Percentiles rank a stretch among this genome's conserved stretches.
phyloP scores from a whole-genome alignment of 306 rosid genomes.

The Sechiopsis laciniata region DNA sequence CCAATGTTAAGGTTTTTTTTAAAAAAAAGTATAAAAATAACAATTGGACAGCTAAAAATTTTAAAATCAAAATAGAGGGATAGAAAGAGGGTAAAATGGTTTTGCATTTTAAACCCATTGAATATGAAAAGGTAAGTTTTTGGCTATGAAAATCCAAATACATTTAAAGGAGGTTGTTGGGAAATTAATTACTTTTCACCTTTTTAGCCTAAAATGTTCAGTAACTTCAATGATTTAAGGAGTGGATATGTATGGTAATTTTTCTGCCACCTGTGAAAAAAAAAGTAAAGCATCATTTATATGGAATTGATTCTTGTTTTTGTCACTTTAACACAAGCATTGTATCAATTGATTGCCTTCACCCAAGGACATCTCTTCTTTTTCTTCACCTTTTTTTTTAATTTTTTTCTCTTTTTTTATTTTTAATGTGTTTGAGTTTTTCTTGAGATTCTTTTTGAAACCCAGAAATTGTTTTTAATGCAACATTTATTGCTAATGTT shows the following conservation, averaged over 20 bases:
- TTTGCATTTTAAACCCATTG: conserved; percentile 3
- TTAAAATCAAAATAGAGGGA: background rate
- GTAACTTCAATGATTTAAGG: conserved; percentile 18
- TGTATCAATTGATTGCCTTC: conserved; percentile 8
- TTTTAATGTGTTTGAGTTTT: conserved; percentile 2
- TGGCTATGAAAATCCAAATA: background rate
- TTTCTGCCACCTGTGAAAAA: conserved; percentile 10
- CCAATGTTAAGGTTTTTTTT: no score
- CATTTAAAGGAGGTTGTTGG: conserved; percentile 9
- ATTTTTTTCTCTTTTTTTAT: background rate
- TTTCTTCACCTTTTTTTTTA: no score
- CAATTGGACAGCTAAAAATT: no score
- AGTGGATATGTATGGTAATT: conserved; percentile 2
- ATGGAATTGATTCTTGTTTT: conserved; percentile 18
- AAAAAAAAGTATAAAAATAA: no score
- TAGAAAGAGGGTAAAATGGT: background rate
- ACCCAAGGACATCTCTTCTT: no score
- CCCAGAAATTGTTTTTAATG: conserved; percentile 4
- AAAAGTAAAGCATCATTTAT: background rate
- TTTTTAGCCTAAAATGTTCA: conserved; percentile 2
- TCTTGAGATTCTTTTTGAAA: background rate
- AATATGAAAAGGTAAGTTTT: background rate
- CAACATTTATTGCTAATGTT: conserved; percentile 13
- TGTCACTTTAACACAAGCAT: conserved; percentile 1
- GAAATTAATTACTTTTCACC: background rate